Conservation (phyloP, 2,329 filamentous ascomycete genomes). For the Exophiala spinifera region DNA sequence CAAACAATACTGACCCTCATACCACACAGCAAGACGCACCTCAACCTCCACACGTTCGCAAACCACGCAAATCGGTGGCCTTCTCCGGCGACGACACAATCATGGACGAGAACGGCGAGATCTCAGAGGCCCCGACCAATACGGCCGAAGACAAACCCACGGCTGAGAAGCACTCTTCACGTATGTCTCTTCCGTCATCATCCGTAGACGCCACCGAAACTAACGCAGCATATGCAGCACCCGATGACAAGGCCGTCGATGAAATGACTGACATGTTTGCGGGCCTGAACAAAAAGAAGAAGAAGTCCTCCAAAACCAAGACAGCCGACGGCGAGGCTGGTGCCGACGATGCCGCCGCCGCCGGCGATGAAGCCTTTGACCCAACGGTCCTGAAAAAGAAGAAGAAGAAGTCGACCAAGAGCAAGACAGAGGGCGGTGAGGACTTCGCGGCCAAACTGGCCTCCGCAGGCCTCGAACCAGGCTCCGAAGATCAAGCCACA, state of each 20-base stretch:
- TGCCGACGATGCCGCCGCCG: slow-evolving; percentile 49
- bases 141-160: slow-evolving; percentile 73
- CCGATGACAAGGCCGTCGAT: slow-evolving; percentile 57
- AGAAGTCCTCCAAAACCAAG: slow-evolving; percentile 53
- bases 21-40: slow-evolving; percentile 23
- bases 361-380: slow-evolving; percentile 64
- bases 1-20: slow-evolving; percentile 30
- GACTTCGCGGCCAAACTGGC: slow-evolving; percentile 68
- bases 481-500: slow-evolving; percentile 57
- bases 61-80: slow-evolving; percentile 87
- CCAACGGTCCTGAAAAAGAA: slow-evolving; percentile 70
- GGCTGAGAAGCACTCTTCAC: slow-evolving; percentile 67
- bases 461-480: slow-evolving; percentile 53
- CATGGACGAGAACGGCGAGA: slow-evolving; percentile 83
- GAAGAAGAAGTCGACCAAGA: slow-evolving; percentile 72
- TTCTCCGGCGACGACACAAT: slow-evolving; percentile 86
- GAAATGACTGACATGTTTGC: slow-evolving; percentile 67
- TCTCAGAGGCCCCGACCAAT: slow-evolving; percentile 62
- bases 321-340: slow-evolving; percentile 53
- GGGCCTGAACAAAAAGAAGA: slow-evolving; percentile 72
- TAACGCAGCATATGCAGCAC: slow-evolving; percentile 29
- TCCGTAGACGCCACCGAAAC: slow-evolving; percentile 25
- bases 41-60: slow-evolving; percentile 50
- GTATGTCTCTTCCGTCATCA: slow-evolving; percentile 1
- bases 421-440: slow-evolving; percentile 56